Conservation (phyloP, 768 basidiomycete species). For the Amanita molliuscula region DNA sequence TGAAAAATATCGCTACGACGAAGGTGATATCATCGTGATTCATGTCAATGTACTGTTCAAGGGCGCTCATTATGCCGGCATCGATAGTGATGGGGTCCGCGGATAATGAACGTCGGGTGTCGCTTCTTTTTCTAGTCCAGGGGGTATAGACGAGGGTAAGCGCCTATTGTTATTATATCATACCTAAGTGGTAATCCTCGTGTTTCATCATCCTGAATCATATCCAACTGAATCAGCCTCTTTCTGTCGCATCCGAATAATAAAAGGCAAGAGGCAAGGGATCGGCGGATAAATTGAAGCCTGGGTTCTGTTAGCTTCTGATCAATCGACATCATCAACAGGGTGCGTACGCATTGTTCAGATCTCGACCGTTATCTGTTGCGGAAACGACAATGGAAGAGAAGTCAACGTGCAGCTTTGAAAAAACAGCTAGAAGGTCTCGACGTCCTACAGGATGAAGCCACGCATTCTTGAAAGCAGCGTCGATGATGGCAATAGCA, state of each 20-base stretch:
- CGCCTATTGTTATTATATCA: constrained; percentile 11
- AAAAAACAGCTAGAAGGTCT: constrained; percentile 41
- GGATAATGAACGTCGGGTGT: constrained; percentile 27
- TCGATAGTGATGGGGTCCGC: constrained; percentile 56
- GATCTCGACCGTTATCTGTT: constrained; percentile 19
- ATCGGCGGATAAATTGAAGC: constrained; percentile 46
- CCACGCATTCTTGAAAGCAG: constrained; percentile 50
- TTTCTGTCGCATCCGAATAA: constrained; percentile 57
- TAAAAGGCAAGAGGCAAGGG: constrained; percentile 49
- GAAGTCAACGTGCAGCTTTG: constrained; percentile 29
- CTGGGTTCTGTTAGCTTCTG: constrained; percentile 13
- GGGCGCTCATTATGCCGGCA: constrained; percentile 40
- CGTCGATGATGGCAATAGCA: constrained; percentile 40
- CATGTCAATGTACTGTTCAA: constrained; percentile 40
- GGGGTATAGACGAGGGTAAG: neutral
- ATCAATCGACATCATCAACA: neutral
- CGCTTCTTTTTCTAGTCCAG: constrained; percentile 34
- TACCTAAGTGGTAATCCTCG: constrained; percentile 48
- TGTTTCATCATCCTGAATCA: constrained; percentile 41
- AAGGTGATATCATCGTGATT: constrained; percentile 39
- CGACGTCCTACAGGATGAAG: constrained; percentile 47
- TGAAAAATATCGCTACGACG: constrained; percentile 52
- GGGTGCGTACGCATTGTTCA: constrained; percentile 24
- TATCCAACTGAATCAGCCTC: constrained; percentile 29
- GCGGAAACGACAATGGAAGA: constrained; percentile 22